These are phyloP conservation scores for Trichophyton schoenleinii DNA, from an alignment of 2,329 filamentous ascomycete genomes.

Conservation along the genomic window DNA sequence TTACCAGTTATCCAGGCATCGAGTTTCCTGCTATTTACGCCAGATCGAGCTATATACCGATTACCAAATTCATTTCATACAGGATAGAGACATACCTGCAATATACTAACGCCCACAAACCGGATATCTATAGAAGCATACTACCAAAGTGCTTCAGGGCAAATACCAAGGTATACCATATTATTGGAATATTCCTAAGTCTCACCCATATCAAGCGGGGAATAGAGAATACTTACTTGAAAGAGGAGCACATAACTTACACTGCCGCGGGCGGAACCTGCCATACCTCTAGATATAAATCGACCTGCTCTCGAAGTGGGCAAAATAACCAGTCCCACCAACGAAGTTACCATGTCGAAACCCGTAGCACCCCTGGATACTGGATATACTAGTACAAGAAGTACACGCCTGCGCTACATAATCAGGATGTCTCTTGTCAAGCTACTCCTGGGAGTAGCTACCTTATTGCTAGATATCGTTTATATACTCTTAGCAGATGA, in stretches of 20 bases:
- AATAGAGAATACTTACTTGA: not conserved
- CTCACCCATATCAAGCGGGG: not conserved
- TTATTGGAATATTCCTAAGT: not conserved
- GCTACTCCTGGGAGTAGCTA: not conserved
- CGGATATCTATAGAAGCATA: not conserved
- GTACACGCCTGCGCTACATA: not conserved
- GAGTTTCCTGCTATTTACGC: not conserved
- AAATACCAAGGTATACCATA: not conserved
- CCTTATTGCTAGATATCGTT: not conserved
- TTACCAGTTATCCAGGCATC: not conserved
- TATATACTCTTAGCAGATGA: not conserved
- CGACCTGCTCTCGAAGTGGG: not conserved
- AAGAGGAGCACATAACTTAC: not conserved
- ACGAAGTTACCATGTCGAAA: not conserved
- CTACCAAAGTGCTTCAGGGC: not conserved
- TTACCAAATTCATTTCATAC: not conserved
- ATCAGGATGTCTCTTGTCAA: not conserved
- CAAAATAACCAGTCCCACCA: not conserved
- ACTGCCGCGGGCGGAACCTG: not conserved
- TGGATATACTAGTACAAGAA: not conserved
- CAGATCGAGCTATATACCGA: not conserved
- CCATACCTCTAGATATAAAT: not conserved
- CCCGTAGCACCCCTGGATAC: no score
- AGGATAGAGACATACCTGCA: not conserved
- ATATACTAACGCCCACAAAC: not conserved